Base-by-base conservation (phyloP, 768 basidiomycete genomes). In the Auricularia auricula-judae region DNA sequence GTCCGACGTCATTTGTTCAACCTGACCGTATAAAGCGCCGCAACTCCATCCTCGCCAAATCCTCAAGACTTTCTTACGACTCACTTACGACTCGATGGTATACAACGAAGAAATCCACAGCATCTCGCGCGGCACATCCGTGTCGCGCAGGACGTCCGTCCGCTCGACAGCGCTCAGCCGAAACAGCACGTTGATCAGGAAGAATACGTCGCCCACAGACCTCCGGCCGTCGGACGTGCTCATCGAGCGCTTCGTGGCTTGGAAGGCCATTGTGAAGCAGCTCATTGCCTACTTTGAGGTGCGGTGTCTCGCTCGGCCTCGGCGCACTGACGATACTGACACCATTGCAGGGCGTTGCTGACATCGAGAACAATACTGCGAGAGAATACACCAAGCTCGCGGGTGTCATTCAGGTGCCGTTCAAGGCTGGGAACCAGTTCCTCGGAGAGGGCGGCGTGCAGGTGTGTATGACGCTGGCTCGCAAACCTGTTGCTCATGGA, bases 221-320 rank as follows among this genome's bases (percentile, higher is more conserved):
- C 83, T 98, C 58, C 84, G 87, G 62, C 95, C 95, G 0, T 92
- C 91, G 10, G 96, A 99, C 75, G 85, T 99, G 71, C 89, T 99
- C 74, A 97, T 98, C 68, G 96, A 98, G 75, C 87, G 91, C 35
- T 93, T 93, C 72, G 82, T 88, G 7, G 89, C 91, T 0, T 98
- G 95, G 95, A 98, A 97, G 77, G 88, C 86, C 62, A 96, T 98
- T 70, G 92, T 96, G 61, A 96, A 95, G 77, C 94, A 97, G 78
- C 86, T 98, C 63, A 89, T 92, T 62, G 88, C 90, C 1, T 97
- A 95, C 75, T 95, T 95, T 66, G 88, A 89, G 78, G 84, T 82
- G 35, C 1, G 43, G 21, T 66, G 66, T n/a, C n/a, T 23, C 33
- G 56, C 36, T 34, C 3, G 29, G 18, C 33, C 42, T 36, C 36